Evolutionary conservation across 148 eudicot species (phyloP), one percentile per base, ranked within the genome.

Genomic region (Talinum fruticosum): DNA sequence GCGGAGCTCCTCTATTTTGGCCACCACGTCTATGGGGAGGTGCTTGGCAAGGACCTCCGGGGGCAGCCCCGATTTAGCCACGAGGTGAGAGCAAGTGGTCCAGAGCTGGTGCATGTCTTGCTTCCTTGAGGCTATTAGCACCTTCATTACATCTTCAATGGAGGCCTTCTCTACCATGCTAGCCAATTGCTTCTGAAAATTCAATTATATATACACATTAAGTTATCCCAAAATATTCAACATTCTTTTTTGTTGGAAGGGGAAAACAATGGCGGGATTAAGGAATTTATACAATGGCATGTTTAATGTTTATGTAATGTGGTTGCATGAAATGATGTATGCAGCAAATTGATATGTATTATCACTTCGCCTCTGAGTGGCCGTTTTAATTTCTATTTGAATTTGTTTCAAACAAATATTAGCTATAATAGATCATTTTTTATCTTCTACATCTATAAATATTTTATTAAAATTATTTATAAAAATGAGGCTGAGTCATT

Each of bases 121-220:
- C 75, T 93, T 96, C 73, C 99, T 86, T 77, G 99, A 96, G n/a
- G 98, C 99, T 74, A 90, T 75, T 64, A 96, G 78, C 7, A 96
- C 99, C 61, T 90, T 96, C 98, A 96, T 96, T 21, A 96, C 99
- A 79, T 96, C 98, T 51, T 96, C 99, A 35, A 96, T 96, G 64
- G 99, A 93, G 0, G 99, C 98, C 85, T 96, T 96, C 72, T 93
- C 98, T 38, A 96, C 99, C 89, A 96, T 90, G 77, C 84, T 91
- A 30, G 86, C 88, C 81, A 96, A 78, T 84, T 96, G 98, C 78
- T 93, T 96, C 99, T 96, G 88, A 82, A 62, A 24, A 15, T 54
- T 54, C 24, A 54, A 41, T 41, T 19, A 84, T 51, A 18, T 19
- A 51, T 51, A 51, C 23, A 51, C 23, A 51, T 51, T 15, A 5